A percentile compares a stretch with the other conserved stretches of the same genome.
Conservation (phyloP, 1,284 basidiomycete genomes). For the Phylloboletellus chloephorus region DNA sequence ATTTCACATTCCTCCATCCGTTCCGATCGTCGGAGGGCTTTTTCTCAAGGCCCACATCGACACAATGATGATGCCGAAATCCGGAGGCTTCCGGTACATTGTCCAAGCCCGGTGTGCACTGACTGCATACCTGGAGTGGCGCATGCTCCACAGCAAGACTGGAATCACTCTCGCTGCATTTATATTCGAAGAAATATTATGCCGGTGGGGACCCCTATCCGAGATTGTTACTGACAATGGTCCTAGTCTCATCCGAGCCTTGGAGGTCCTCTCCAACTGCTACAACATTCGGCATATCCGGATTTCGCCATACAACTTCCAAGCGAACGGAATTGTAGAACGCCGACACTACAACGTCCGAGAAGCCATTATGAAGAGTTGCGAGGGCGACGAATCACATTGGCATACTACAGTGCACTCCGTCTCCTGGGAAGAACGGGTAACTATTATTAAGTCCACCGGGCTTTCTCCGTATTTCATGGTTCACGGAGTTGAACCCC, state of each 20-base stretch:
- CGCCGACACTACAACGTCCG: no score
- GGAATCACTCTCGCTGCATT: not conserved
- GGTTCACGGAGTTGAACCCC: conserved; percentile 34
- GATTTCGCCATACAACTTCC: conserved; percentile 43
- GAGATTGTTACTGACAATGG: conserved; percentile 14
- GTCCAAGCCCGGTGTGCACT: conserved; percentile 13
- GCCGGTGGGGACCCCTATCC: conserved; percentile 1
- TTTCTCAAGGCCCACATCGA: conserved; percentile 29
- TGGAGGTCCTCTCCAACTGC: conserved; percentile 25
- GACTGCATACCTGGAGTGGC: conserved; percentile 21
- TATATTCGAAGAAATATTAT: conserved; percentile 8
- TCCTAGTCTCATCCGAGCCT: conserved; percentile 28
- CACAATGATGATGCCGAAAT: not conserved
- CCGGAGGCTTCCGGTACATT: not conserved
- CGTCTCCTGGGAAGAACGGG: conserved; percentile 39
- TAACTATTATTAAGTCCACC: conserved; percentile 29
- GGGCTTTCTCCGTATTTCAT: conserved; percentile 37
- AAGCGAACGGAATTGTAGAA: conserved; percentile 38
- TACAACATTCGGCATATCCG: conserved; percentile 38
- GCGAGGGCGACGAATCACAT: conserved; percentile 26
- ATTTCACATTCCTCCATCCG: conserved; percentile 24
- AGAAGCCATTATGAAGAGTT: conserved; percentile 38
- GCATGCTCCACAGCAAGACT: conserved; percentile 15
- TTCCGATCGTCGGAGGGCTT: conserved; percentile 29
- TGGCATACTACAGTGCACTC: conserved; percentile 29